A percentile compares a stretch with the other conserved stretches of the same genome.
Evolutionary conservation across 2,329 filamentous ascomycete genomes (phyloP).

Genomic region (Epichloe aotearoae): DNA sequence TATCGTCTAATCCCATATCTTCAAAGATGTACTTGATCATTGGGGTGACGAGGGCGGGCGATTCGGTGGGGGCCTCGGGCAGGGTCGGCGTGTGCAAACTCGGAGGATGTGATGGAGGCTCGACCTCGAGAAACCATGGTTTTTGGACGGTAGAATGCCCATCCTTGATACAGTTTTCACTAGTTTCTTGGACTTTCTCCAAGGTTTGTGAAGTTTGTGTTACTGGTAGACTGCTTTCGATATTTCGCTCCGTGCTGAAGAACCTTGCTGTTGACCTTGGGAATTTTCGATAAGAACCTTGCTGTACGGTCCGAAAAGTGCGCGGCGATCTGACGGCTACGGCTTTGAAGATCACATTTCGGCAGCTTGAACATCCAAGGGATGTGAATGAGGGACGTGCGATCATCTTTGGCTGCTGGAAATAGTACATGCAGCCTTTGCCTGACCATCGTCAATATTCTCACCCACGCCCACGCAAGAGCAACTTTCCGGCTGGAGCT

Average conservation of each 20-base stretch:
- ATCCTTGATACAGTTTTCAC: background rate
- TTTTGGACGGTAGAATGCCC: slow-evolving; percentile 14
- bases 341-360: slow-evolving; percentile 17
- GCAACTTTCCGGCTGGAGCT: background rate
- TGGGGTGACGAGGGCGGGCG: slow-evolving; percentile 58
- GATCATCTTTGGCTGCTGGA: slow-evolving; percentile 14
- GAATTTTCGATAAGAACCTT: slow-evolving; percentile 8
- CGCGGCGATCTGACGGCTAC: slow-evolving; percentile 13
- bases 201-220: slow-evolving; percentile 5
- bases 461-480: background rate
- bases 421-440: background rate
- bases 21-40: slow-evolving; percentile 69
- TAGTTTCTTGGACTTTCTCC: slow-evolving; percentile 19
- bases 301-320: slow-evolving; percentile 13
- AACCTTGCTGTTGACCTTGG: slow-evolving; percentile 12
- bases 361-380: slow-evolving; percentile 19
- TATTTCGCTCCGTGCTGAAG: slow-evolving; percentile 11
- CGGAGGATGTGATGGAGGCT: slow-evolving; percentile 40
- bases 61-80: slow-evolving; percentile 46
- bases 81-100: slow-evolving; percentile 33
- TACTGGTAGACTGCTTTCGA: slow-evolving; percentile 8
- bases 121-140: slow-evolving; percentile 81
- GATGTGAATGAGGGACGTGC: slow-evolving; percentile 16
- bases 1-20: slow-evolving; percentile 73
- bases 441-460: background rate